Base-by-base conservation (phyloP, 2,329 filamentous ascomycete species). In the Ophioceras dolichostomum region DNA sequence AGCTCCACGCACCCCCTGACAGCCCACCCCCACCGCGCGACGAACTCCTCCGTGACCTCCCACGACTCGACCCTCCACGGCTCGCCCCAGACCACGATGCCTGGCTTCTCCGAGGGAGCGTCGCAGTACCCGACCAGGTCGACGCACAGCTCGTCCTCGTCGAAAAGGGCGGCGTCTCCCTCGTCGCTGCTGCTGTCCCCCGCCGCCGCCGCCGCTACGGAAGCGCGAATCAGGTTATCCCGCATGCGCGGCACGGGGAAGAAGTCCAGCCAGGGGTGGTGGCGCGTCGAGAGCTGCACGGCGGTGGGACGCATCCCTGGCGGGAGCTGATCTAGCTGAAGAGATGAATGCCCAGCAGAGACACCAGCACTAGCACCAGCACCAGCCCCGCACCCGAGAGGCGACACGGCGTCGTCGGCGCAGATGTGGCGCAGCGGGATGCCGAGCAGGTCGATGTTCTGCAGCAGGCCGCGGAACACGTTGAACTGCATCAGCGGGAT, bases 1-100 rank as follows among this genome's bases (percentile, higher is more conserved):
- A 24, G 5, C 27, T 49, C 44, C 13, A 36, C 44, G 40, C 63
- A 68, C 8, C 57, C 60, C 20, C 47, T 39, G 7, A 67, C 41
- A 16, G 65, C 46, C 37, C 52, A 61, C 4, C 49, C 49, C 56
- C 58, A 68, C 34, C 50, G 53, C 19, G 43, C 42, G 35, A 56
- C 44, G 44, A 66, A 66, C 3, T 49, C 48, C 36, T 58, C 53
- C 0, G 55, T 62, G 3, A 64, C 44, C 45, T 67, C 63, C 63
- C 62, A 66, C 30, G 56, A 58, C 5, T 47, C 40, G 3, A 53
- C 39, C 20, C 51, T 40, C 53, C 61, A 65, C 10, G 62, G 59
- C 14, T 57, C 52, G 10, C 50, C 50, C 62, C 62, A 65, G 4
- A 62, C 49, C 3, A 64, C 45, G 9, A 58, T 14, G 5, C 55